Base-by-base conservation (phyloP, 345 rosid genomes). In the Erodium maritimum region DNA sequence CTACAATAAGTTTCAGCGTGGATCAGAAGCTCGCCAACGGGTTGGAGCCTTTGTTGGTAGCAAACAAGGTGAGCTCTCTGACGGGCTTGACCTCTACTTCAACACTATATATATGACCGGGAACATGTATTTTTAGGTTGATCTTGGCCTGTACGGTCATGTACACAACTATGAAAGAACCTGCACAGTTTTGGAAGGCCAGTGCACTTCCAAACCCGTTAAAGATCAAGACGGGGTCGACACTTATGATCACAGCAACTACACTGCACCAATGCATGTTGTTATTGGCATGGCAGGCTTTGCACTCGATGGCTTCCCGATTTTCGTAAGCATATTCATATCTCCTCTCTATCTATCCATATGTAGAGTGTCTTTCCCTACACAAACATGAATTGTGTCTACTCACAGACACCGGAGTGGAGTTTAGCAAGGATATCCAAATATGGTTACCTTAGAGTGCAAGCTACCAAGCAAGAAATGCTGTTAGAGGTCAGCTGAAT, bases 211-310 rank as follows among this genome's bases (percentile, higher is more conserved):
- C 54, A 75, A 72, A 77, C 93, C 93, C 16, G 23, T 19, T 4
- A 82, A 68, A 68, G 85, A 75, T 64, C 52, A 23, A 52, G 61
- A 60, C 7, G 81, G 88, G 20, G 20, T 67, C 1, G 85, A 79
- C 72, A 74, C 76, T 5, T 82, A 82, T 25, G 79, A 82, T 33
- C 77, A 80, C 64, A 74, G 64, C 62, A 80, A 74, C 58, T 85
- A 82, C 69, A 64, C 16, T 4, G 84, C 88, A 48, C 88, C 88
- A 0, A 77, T 85, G 33, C 93, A 82, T 2, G 79, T 71, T 12
- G 58, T 85, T 22, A 78, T 82, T 21, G 93, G 93, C 60, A 82
- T 77, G 88, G 93, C 88, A 23, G 88, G 88, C 55, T 85, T 80
- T 73, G 17, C 5, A 18, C 60, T 85, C 45, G 85, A 82, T 61